Percentiles rank a stretch among this genome's conserved stretches.
These are phyloP conservation scores for Gracilaria vermiculophylla DNA, from an alignment of 23 red algal genomes.

Conservation along the genomic window DNA sequence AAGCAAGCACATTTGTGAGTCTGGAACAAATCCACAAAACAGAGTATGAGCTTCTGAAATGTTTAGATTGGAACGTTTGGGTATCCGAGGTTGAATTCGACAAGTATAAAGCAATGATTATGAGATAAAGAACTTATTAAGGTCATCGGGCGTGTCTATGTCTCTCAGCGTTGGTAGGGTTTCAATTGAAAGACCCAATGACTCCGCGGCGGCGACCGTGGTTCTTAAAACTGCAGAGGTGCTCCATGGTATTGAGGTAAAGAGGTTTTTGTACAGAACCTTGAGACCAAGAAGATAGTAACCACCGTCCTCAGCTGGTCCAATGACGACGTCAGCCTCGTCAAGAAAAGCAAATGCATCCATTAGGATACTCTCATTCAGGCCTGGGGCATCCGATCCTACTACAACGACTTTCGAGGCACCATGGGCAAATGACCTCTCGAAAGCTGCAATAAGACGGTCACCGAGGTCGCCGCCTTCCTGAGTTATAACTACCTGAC, in stretches of 20 bases:
- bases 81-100: neutral
- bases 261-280: neutral
- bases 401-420: conserved; percentile 63
- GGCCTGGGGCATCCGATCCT: conserved; percentile 74
- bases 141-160: conserved; percentile 73
- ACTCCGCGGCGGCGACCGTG: conserved; percentile 5
- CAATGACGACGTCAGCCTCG: conserved; percentile 71
- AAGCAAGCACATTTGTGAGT: neutral
- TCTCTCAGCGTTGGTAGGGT: conserved; percentile 59
- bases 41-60: neutral
- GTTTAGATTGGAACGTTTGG: conserved; percentile 4
- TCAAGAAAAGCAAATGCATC: conserved; percentile 70
- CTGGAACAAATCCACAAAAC: neutral
- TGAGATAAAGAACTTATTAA: conserved; percentile 24
- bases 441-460: conserved; percentile 72
- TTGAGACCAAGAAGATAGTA: conserved; percentile 92
- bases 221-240: conserved; percentile 5
- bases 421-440: conserved; percentile 18
- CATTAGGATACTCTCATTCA: conserved; percentile 27
- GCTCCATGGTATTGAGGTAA: conserved; percentile 79
- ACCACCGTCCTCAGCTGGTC: conserved; percentile 86
- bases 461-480: conserved; percentile 66
- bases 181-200: neutral
- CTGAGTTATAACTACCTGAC: conserved; percentile 36
- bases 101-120: neutral